Percentiles rank a stretch among this genome's conserved stretches.
These are phyloP conservation scores for Nakazawaea sp. DNA, from an alignment of 805 yeast species.

Conservation along the genomic window DNA sequence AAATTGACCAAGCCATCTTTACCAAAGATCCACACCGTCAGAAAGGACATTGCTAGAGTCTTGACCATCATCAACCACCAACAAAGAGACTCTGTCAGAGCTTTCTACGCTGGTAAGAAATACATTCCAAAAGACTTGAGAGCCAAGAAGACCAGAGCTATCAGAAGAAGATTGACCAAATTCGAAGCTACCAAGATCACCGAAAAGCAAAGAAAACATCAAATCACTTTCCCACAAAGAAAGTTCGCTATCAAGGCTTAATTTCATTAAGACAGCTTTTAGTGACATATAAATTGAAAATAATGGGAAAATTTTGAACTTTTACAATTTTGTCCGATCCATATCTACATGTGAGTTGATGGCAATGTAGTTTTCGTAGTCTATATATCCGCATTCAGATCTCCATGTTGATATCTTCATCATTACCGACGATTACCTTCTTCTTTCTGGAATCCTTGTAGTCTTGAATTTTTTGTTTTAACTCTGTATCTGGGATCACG, in stretches of 20 bases:
- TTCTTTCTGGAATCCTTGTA: constrained; percentile 43
- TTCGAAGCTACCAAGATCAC: constrained; percentile 78
- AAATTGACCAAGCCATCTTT: constrained; percentile 86
- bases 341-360: too few species aligned
- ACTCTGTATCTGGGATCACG: constrained; percentile 69
- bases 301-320: too few species aligned
- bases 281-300: too few species aligned
- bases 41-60: constrained; percentile 98
- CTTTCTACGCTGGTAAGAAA: constrained; percentile 91
- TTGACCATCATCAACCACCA: constrained; percentile 94
- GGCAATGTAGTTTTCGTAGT: background rate
- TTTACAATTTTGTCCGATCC: too few species aligned
- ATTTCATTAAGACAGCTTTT: too few species aligned
- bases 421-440: constrained; percentile 13
- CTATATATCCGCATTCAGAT: background rate
- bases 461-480: constrained; percentile 52
- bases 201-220: constrained; percentile 85
- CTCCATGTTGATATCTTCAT: constrained; percentile 7
- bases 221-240: constrained; percentile 96
- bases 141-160: constrained; percentile 99
- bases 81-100: constrained; percentile 94
- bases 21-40: constrained; percentile 94
- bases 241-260: constrained; percentile 98
- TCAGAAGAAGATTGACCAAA: constrained; percentile 93
- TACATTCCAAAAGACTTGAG: constrained; percentile 98